Conservation (phyloP, 2,329 filamentous ascomycete genomes). For the Penicillium sp. region DNA sequence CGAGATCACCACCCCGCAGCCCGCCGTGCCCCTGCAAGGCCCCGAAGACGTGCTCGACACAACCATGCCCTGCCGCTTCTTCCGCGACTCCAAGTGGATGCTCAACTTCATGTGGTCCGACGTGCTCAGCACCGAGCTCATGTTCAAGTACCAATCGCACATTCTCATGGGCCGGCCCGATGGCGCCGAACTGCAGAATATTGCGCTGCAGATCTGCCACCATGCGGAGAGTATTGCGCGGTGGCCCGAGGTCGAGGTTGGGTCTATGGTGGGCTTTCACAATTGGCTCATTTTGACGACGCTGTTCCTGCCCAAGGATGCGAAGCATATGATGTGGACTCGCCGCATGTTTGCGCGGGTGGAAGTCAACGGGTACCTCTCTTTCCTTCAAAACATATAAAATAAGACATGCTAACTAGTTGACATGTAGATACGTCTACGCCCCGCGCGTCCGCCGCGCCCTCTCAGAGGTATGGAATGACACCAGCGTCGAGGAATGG, state of each 20-base stretch:
- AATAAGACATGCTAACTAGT: constrained; percentile 1
- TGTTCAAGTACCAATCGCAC: constrained; percentile 73
- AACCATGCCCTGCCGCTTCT: constrained; percentile 65
- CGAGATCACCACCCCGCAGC: constrained; percentile 62
- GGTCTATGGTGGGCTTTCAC: constrained; percentile 68
- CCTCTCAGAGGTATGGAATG: constrained; percentile 71
- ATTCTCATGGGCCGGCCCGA: constrained; percentile 51
- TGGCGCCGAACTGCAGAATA: constrained; percentile 52
- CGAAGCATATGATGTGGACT: constrained; percentile 71
- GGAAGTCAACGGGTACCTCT: constrained; percentile 71
- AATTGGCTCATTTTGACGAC: constrained; percentile 70
- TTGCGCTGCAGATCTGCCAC: constrained; percentile 69
- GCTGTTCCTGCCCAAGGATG: constrained; percentile 74
- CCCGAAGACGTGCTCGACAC: constrained; percentile 70
- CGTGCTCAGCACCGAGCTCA: constrained; percentile 71
- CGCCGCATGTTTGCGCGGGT: constrained; percentile 73
- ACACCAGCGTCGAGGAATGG: constrained; percentile 70
- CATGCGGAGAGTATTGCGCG: constrained; percentile 74
- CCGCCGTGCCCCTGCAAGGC: constrained; percentile 49
- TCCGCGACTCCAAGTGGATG: constrained; percentile 65
- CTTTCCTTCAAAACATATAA: not conserved
- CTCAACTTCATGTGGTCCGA: constrained; percentile 73
- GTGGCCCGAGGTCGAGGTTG: constrained; percentile 67
- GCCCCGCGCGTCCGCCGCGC: constrained; percentile 68
- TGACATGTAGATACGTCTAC: constrained; percentile 68